phyloP scores from a whole-genome alignment of 2,329 filamentous ascomycete genomes.

The Tolypocladium ovalisporum region DNA sequence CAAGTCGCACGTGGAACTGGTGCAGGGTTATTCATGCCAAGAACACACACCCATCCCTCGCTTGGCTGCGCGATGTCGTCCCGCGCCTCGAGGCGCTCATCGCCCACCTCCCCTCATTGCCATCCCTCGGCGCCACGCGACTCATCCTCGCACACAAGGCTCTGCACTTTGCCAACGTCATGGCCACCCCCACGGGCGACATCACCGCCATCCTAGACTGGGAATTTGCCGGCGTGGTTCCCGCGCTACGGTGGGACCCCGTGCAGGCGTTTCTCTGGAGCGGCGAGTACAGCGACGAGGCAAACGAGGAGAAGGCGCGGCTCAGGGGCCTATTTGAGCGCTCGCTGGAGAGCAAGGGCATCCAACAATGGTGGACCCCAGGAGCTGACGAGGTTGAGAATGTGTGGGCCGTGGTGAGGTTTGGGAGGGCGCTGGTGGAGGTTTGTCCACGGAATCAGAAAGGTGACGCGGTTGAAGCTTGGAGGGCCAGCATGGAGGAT shows the following conservation, averaged over 20 bases:
- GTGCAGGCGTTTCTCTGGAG: slow-evolving; percentile 23
- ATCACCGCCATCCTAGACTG: slow-evolving; percentile 24
- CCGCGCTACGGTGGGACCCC: slow-evolving; percentile 22
- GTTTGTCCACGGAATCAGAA: slow-evolving; percentile 13
- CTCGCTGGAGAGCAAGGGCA: slow-evolving; percentile 8
- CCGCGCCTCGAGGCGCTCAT: slow-evolving; percentile 17
- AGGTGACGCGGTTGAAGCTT: slow-evolving; percentile 9
- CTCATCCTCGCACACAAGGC: slow-evolving; percentile 23
- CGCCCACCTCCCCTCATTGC: slow-evolving; percentile 5
- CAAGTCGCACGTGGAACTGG: slow-evolving; percentile 13
- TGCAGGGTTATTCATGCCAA: slow-evolving; percentile 16
- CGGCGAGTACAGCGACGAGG: slow-evolving; percentile 8
- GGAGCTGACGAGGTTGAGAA: slow-evolving; percentile 8
- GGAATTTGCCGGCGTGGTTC: slow-evolving; percentile 26
- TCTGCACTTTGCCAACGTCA: slow-evolving; percentile 25
- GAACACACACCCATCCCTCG: slow-evolving; percentile 13
- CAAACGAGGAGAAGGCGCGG: slow-evolving; percentile 11
- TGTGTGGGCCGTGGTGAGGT: slow-evolving; percentile 16
- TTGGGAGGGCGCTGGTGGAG: slow-evolving; percentile 17
- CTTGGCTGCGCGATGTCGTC: slow-evolving; percentile 13
- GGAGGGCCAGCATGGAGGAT: slow-evolving; percentile 7
- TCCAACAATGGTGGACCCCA: slow-evolving; percentile 6
- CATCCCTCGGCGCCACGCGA: not conserved
- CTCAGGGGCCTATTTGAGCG: slow-evolving; percentile 14
- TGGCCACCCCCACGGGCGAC: slow-evolving; percentile 13